Percentiles rank a stretch among this genome's conserved stretches.
Conservation (phyloP, 2,329 filamentous ascomycete genomes). For the Ilyonectria destructans region DNA sequence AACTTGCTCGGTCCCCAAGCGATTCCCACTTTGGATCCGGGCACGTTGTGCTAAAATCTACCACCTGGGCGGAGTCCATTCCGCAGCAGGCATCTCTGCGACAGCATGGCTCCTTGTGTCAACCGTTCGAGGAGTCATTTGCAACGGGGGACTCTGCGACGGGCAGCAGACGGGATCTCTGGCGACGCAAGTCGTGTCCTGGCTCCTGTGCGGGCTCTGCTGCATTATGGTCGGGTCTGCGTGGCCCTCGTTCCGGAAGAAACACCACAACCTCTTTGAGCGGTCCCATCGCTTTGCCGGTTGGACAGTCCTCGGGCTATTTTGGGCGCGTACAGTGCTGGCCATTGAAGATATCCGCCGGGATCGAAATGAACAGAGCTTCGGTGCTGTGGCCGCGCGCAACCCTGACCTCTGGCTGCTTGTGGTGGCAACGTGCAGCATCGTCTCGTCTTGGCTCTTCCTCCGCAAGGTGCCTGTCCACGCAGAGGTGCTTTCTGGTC, state of each 20-base stretch:
- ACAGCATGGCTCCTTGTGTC: constrained; percentile 66
- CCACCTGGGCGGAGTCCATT: constrained; percentile 68
- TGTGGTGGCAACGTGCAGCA: constrained; percentile 73
- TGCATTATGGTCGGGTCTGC: constrained; percentile 74
- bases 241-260: constrained; percentile 74
- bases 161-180: constrained; percentile 57
- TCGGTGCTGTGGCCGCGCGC: constrained; percentile 57
- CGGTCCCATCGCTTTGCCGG: constrained; percentile 80
- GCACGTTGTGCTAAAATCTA: constrained; percentile 67
- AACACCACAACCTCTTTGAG: constrained; percentile 80
- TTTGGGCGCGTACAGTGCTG: constrained; percentile 76
- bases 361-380: constrained; percentile 49
- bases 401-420: constrained; percentile 78
- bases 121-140: constrained; percentile 56
- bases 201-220: constrained; percentile 72
- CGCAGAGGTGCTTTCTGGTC: constrained; percentile 78
- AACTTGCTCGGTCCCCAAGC: constrained; percentile 62
- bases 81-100: constrained; percentile 65
- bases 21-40: constrained; percentile 65
- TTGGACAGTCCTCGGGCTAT: constrained; percentile 77
- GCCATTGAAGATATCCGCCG: constrained; percentile 63
- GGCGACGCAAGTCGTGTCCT: constrained; percentile 66
- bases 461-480: constrained; percentile 79
- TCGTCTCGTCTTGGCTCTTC: constrained; percentile 82
- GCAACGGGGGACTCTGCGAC: constrained; percentile 52